Base-by-base conservation (phyloP, 371 early-diverging fungal genomes). In the Vairimorpha ceranae region DNA sequence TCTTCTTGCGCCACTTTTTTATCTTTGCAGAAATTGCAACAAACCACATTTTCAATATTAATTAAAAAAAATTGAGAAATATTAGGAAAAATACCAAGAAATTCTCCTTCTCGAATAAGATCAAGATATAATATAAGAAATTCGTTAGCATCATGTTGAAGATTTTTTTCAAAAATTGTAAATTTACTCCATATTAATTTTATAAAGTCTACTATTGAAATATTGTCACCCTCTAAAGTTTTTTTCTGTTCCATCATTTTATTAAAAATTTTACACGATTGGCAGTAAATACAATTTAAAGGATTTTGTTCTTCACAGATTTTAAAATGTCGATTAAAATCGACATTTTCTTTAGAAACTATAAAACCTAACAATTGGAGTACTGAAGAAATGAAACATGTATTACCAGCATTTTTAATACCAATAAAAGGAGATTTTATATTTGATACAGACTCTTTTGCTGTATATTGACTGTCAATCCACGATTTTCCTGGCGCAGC, bases 121-220 rank as follows among this genome's bases (percentile, higher is more conserved):
- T 70, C 25, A 8, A 80, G 7, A 25, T 80, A 27, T 8, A 48
- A 38, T 2, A 67, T 38, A 14, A 81, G 45, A 48, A 80, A 79
- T 74, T 83, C 84, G 19, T 46, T 41, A 32, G 77, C 73, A 73
- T 83, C 84, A 15, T 79, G 77, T 51, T 83, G 84, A n/a, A 29
- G 58, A 32, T 65, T 65, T 46, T 64, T 59, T 8, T 35, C 14
- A 45, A 79, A 83, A 30, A 63, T n/a, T 12, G 80, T 74, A 32
- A 68, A 67, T 27, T 70, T 58, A 27, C 23, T 73, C 63, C 67
- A 72, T n/a, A 77, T 64, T 15, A 58, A 27, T 35, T 38, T 51
- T 0, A 76, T 46, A 0, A 76, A 64, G 7, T 68, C 70, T 12
- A 27, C 14, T 17, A 75, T 74, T 35, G 45, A 46, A 43, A 78